Evolutionary conservation across 371 early-diverging fungal genomes (phyloP).

Genomic region (Lichtheimia ornata): DNA sequence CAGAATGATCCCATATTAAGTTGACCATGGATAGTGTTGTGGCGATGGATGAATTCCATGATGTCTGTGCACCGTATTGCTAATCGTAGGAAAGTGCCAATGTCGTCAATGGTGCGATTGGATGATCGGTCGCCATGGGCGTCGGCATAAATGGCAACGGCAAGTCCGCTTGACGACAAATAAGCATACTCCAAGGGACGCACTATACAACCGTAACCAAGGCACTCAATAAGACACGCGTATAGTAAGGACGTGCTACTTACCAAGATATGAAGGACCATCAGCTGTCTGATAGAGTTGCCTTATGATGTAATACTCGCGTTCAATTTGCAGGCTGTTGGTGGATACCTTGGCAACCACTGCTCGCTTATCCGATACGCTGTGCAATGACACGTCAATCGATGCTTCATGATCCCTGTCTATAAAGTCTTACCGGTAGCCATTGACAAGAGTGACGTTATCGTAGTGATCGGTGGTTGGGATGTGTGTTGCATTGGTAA

Average conservation of each 20-base stretch:
- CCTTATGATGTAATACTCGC: no score
- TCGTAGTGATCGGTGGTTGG: constrained; percentile 32
- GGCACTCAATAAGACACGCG: no score
- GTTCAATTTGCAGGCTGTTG: no score
- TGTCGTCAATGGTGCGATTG: constrained; percentile 19
- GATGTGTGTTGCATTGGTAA: constrained; percentile 24
- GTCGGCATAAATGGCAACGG: no score
- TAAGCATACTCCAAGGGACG: constrained; percentile 45
- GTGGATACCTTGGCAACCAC: no score
- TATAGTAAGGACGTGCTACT: no score
- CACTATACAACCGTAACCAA: constrained; percentile 15
- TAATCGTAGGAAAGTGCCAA: constrained; percentile 44
- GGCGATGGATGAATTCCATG: constrained; percentile 48
- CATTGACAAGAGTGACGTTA: constrained; percentile 38
- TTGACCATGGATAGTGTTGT: constrained; percentile 45
- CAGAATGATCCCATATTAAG: constrained; percentile 39
- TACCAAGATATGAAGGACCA: constrained; percentile 26
- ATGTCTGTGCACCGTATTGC: constrained; percentile 47
- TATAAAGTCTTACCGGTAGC: constrained; percentile 27
- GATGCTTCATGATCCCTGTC: neutral
- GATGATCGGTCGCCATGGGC: constrained; percentile 12
- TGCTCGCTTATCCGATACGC: no score
- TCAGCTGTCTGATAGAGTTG: constrained; percentile 34
- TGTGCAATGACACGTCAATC: no score
- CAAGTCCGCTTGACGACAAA: no score